These are phyloP conservation scores for Solanum bukasovii DNA, from an alignment of 257 asterid species.

Conservation along the genomic window DNA sequence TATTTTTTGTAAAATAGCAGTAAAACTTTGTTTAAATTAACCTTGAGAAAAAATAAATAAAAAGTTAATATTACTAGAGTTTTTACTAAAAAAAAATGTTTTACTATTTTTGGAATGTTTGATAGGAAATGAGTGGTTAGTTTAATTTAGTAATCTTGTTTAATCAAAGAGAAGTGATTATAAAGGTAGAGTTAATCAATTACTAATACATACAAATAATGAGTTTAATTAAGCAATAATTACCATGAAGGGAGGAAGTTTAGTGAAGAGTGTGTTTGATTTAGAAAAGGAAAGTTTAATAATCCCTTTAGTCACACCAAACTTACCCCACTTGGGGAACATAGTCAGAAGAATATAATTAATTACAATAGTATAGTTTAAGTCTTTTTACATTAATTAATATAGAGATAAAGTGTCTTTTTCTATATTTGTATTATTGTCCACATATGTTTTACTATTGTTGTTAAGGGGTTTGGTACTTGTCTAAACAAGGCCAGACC, in stretches of 20 bases:
- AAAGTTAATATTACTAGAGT: not conserved
- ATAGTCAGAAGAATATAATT: not conserved
- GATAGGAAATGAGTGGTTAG: not conserved
- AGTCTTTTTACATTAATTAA: not conserved
- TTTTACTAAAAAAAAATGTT: not conserved
- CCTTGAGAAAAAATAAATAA: not conserved
- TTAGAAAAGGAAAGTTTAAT: not conserved
- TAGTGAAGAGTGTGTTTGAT: not conserved
- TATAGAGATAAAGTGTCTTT: not conserved
- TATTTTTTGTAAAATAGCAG: not conserved
- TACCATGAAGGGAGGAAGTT: not conserved
- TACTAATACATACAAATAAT: not conserved
- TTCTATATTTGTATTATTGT: not conserved
- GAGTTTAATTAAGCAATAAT: not conserved
- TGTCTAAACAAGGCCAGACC: not conserved
- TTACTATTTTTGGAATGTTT: not conserved
- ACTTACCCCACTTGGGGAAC: not conserved
- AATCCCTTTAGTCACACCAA: constrained; percentile 1
- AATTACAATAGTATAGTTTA: not conserved
- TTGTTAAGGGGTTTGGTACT: not conserved
- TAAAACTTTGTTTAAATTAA: not conserved
- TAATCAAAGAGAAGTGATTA: not conserved
- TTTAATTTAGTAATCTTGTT: not conserved
- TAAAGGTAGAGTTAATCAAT: not conserved
- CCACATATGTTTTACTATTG: not conserved